Evolutionary conservation across 192 early-diverging fungal species (phyloP).

Genomic region (Allomyces javanicus): DNA sequence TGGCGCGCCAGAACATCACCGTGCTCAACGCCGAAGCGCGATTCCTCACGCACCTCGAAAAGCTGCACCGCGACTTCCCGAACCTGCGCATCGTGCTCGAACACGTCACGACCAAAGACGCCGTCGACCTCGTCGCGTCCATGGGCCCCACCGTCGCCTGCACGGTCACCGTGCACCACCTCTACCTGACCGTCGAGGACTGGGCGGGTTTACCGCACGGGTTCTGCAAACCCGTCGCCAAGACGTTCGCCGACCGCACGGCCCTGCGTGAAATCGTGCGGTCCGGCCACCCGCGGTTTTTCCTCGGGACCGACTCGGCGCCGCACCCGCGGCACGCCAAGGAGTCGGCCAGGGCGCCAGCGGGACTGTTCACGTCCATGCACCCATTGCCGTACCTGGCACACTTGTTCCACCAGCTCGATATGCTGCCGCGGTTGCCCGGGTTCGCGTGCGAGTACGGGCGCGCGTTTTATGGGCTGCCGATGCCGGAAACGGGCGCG

Average conservation of each 20-base stretch:
- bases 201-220: constrained; percentile 87
- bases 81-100: constrained; percentile 90
- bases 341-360: constrained; percentile 58
- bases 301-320: constrained; percentile 90
- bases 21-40: constrained; percentile 90
- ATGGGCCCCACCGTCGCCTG: constrained; percentile 80
- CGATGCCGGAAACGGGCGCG: constrained; percentile 11
- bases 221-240: constrained; percentile 98
- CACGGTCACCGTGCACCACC: constrained; percentile 88
- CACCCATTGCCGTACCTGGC: constrained; percentile 69
- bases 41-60: constrained; percentile 65
- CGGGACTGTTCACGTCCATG: constrained; percentile 86
- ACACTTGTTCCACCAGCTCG: constrained; percentile 68
- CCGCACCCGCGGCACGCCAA: constrained; percentile 78
- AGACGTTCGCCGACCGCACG: constrained; percentile 73
- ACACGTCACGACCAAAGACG: constrained; percentile 85
- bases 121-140: constrained; percentile 78
- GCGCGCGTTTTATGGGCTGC: constrained; percentile 62
- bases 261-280: constrained; percentile 64
- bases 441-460: constrained; percentile 75
- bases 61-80: constrained; percentile 78
- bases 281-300: constrained; percentile 84
- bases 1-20: constrained; percentile 62
- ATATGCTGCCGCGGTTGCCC: constrained; percentile 55
- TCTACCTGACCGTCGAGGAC: constrained; percentile 79